Percentiles rank a stretch among this genome's conserved stretches.
phyloP scores from a whole-genome alignment of 257 asterid species.

The Nicotiana otophora region DNA sequence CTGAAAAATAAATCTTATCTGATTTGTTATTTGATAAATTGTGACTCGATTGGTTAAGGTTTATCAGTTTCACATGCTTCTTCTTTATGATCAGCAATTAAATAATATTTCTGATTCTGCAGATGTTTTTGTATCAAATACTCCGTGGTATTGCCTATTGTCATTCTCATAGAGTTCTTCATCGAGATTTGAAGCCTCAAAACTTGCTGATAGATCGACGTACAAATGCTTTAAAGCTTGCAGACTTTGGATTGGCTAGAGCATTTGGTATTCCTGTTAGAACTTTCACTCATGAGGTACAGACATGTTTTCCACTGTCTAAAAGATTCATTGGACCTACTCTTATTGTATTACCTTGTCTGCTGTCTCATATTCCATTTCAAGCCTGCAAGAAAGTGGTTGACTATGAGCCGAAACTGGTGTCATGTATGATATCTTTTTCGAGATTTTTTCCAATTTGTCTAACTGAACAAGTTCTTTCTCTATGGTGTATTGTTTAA shows the following conservation, averaged over 20 bases:
- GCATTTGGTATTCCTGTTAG: constrained; percentile 96
- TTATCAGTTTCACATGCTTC: constrained; percentile 9
- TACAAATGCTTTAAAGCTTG: constrained; percentile 82
- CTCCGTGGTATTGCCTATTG: constrained; percentile 92
- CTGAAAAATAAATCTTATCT: background rate
- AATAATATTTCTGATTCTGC: constrained; percentile 19
- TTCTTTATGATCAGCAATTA: constrained; percentile 19
- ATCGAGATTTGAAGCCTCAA: constrained; percentile 91
- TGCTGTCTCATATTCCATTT: background rate
- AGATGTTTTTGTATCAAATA: constrained; percentile 81
- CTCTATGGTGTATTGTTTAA: background rate
- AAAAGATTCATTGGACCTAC: background rate
- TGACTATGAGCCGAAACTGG: background rate
- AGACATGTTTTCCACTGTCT: background rate
- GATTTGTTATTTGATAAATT: background rate
- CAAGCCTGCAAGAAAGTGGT: too few relatives aligned
- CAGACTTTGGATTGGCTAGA: constrained; percentile 93
- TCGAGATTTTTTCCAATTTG: background rate
- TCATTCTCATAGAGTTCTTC: constrained; percentile 92
- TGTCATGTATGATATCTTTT: background rate
- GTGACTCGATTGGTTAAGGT: background rate
- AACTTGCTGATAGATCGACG: constrained; percentile 84
- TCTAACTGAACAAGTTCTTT: background rate
- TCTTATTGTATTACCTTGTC: background rate
- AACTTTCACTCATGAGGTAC: constrained; percentile 91